phyloP scores from a whole-genome alignment of 495 filamentous ascomycete species.

The Ramalina peruviana region DNA sequence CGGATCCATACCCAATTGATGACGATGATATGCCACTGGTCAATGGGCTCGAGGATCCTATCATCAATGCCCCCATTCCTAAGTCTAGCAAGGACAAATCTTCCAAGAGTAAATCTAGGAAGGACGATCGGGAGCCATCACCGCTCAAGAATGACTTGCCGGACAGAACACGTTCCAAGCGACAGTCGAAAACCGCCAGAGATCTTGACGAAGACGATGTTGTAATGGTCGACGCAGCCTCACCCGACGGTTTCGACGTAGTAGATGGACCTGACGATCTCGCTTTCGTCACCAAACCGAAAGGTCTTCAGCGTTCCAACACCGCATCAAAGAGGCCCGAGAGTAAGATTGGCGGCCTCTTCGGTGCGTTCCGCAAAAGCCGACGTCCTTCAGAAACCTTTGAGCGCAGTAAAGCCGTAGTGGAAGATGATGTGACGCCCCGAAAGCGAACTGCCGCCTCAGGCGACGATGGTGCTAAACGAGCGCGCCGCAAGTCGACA shows the following conservation, averaged over 20 bases:
- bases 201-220: constrained; percentile 28
- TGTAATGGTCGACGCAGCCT: constrained; percentile 34
- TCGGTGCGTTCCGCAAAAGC: constrained; percentile 30
- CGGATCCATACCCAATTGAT: constrained; percentile 45
- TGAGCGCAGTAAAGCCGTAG: constrained; percentile 9
- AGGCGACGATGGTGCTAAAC: constrained; percentile 29
- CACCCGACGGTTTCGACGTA: constrained; percentile 23
- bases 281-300: constrained; percentile 61
- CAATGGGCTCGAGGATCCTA: constrained; percentile 31
- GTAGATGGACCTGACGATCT: constrained; percentile 44
- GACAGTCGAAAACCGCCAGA: constrained; percentile 13
- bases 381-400: constrained; percentile 9
- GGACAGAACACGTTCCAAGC: constrained; percentile 8
- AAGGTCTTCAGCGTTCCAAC: constrained; percentile 33
- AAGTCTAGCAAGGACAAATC: constrained; percentile 22
- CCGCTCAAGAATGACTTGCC: constrained; percentile 8
- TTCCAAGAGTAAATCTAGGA: constrained; percentile 26
- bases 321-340: constrained; percentile 34
- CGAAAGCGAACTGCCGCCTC: constrained; percentile 16
- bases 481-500: constrained; percentile 30
- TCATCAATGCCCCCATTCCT: constrained; percentile 20
- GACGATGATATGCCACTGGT: constrained; percentile 47
- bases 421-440: constrained; percentile 14
- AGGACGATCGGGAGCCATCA: constrained; percentile 20
- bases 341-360: constrained; percentile 33